These are phyloP conservation scores for Trichophyton rubrum DNA, from an alignment of 2,329 filamentous ascomycete genomes.

Conservation along the genomic window DNA sequence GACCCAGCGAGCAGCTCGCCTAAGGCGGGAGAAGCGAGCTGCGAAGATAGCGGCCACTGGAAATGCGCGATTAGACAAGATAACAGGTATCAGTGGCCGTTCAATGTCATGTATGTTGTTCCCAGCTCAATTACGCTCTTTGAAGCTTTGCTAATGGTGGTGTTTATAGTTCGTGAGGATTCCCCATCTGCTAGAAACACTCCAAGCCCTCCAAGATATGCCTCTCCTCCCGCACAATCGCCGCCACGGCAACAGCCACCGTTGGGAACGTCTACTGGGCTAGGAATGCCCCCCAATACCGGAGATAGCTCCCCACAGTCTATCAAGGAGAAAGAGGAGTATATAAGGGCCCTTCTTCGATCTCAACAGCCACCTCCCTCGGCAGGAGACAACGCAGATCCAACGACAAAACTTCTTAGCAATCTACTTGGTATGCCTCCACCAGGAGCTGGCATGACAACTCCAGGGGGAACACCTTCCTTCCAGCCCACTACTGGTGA, in stretches of 20 bases:
- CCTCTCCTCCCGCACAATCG: background rate
- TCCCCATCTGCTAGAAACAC: slow-evolving; percentile 11
- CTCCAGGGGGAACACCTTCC: slow-evolving; percentile 13
- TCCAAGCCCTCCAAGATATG: slow-evolving; percentile 8
- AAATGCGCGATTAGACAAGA: slow-evolving; percentile 48
- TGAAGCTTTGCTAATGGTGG: background rate
- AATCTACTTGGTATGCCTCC: slow-evolving; percentile 21
- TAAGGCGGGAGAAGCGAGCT: slow-evolving; percentile 50
- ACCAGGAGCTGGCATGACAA: slow-evolving; percentile 20
- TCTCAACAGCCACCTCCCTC: slow-evolving; percentile 17
- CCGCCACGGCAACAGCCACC: background rate
- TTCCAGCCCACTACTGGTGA: slow-evolving; percentile 8
- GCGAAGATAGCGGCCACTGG: slow-evolving; percentile 50
- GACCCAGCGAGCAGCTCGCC: slow-evolving; percentile 42
- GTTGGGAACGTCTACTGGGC: slow-evolving; percentile 2
- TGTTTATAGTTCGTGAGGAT: slow-evolving; percentile 16
- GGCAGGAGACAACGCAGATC: slow-evolving; percentile 19
- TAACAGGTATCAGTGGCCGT: slow-evolving; percentile 47
- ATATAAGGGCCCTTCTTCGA: slow-evolving; percentile 30
- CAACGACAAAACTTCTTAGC: slow-evolving; percentile 27
- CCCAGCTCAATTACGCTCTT: background rate
- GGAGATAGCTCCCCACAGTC: slow-evolving; percentile 22
- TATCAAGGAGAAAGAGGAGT: slow-evolving; percentile 31
- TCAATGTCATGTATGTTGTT: slow-evolving; percentile 22
- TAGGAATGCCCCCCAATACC: slow-evolving; percentile 11